Percentiles rank a stretch among this genome's conserved stretches.
phyloP scores from a whole-genome alignment of 768 basidiomycete species.

The Suillus discolor region DNA sequence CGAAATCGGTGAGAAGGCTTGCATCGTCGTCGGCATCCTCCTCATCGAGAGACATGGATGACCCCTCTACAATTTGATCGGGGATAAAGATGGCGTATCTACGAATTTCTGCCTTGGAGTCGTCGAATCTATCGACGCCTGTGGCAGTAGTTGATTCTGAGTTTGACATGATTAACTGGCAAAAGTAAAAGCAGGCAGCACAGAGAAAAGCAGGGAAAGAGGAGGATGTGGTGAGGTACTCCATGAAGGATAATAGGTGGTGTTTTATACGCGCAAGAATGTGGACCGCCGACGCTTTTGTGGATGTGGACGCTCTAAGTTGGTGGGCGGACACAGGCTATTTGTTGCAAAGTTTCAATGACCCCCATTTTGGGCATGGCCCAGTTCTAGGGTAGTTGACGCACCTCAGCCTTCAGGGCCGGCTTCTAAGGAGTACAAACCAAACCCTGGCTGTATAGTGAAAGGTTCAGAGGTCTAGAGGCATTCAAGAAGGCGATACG shows the following conservation, averaged over 20 bases:
- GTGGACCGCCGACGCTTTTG: constrained; percentile 5
- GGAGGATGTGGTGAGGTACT: neutral
- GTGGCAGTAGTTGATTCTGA: neutral
- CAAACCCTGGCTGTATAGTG: too few species aligned
- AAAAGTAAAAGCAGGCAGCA: neutral
- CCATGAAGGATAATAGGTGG: neutral
- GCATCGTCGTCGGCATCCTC: constrained; percentile 12
- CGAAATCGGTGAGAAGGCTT: constrained; percentile 9
- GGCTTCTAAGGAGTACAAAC: too few species aligned
- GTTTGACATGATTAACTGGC: neutral
- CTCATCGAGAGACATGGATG: constrained; percentile 13
- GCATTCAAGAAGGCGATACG: too few species aligned
- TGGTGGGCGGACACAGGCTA: neutral
- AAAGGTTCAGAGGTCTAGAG: too few species aligned
- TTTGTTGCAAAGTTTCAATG: neutral
- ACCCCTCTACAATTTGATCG: constrained; percentile 11
- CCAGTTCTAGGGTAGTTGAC: too few species aligned
- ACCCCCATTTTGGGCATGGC: neutral
- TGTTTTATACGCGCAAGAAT: neutral
- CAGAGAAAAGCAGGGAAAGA: neutral
- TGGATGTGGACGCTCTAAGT: constrained; percentile 3
- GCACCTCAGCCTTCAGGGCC: too few species aligned
- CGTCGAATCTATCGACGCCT: neutral
- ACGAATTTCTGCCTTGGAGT: constrained; percentile 24
- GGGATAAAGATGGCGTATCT: constrained; percentile 29